Evolutionary conservation across 208 protist genomes (phyloP).

Genomic region (Lotmaria passim): DNA sequence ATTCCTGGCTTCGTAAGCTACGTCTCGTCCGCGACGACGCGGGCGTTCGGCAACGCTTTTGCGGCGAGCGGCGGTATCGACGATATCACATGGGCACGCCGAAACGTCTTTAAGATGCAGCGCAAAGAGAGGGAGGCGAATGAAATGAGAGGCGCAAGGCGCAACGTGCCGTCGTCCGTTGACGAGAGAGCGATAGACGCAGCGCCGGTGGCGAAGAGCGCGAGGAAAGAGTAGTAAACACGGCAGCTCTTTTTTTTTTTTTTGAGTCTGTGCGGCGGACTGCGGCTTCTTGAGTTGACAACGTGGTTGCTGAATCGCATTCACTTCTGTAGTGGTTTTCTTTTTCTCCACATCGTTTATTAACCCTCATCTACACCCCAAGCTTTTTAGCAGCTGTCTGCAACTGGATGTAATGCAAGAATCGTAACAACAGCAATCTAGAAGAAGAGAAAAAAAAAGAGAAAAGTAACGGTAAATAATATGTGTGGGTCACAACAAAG

Average conservation of each 20-base stretch:
- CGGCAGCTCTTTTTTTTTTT: neutral
- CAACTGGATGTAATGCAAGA: too few relatives aligned
- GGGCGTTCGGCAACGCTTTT: neutral
- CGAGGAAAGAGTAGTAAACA: neutral
- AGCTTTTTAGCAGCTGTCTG: too few relatives aligned
- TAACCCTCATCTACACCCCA: too few relatives aligned
- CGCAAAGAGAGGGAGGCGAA: neutral
- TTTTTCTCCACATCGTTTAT: too few relatives aligned
- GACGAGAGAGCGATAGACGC: neutral
- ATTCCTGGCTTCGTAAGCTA: conserved; percentile 14
- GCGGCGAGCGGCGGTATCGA: conserved; percentile 11
- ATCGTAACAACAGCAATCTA: too few relatives aligned
- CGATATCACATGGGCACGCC: conserved; percentile 23
- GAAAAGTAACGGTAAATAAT: too few relatives aligned
- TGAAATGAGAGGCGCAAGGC: neutral
- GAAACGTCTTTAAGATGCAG: conserved; percentile 2
- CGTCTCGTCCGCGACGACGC: neutral
- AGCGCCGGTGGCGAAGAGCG: neutral
- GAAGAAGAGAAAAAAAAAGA: too few relatives aligned
- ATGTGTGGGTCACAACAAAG: too few relatives aligned
- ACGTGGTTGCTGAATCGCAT: too few relatives aligned
- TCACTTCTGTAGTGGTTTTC: too few relatives aligned
- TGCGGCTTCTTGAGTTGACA: too few relatives aligned
- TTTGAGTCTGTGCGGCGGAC: neutral
- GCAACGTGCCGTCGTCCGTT: neutral